Percentiles rank a stretch among this genome's conserved stretches.
Conservation (phyloP, 1,284 basidiomycete species). For the Tylopilus sp. region DNA sequence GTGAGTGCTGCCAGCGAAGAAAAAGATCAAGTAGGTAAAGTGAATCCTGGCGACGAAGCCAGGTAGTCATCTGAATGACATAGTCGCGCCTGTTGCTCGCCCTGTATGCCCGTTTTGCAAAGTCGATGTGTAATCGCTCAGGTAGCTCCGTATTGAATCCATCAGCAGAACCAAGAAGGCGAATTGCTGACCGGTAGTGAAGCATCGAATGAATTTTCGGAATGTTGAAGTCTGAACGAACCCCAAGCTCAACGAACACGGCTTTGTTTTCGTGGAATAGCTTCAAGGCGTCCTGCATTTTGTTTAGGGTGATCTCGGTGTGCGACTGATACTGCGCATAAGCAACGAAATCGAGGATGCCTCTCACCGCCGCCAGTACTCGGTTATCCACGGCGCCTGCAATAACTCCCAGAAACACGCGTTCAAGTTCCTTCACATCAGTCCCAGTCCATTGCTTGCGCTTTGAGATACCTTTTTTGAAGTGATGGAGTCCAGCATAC, state of each 20-base stretch:
- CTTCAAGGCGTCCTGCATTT: neutral
- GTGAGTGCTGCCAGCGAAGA: no score
- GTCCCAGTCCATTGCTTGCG: neutral
- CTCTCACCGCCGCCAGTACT: neutral
- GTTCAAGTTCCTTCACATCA: neutral
- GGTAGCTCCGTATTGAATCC: slow-evolving; percentile 1
- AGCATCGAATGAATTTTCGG: slow-evolving; percentile 1
- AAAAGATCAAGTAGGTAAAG: no score
- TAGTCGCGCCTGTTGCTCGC: neutral
- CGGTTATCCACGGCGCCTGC: neutral
- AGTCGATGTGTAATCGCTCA: neutral
- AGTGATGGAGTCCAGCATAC: neutral
- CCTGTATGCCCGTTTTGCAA: neutral
- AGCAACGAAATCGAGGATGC: neutral
- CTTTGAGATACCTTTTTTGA: neutral
- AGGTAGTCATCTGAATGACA: neutral
- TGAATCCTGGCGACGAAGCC: neutral
- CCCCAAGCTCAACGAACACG: neutral
- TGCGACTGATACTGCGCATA: neutral
- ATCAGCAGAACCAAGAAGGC: neutral
- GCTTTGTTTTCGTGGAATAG: neutral
- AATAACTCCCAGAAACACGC: neutral
- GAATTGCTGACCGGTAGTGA: neutral
- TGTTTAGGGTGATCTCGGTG: neutral
- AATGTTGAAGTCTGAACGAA: neutral